A percentile compares a stretch with the other conserved stretches of the same genome.
These are phyloP conservation scores for Neurospora sp. DNA, from an alignment of 495 filamentous ascomycete genomes.

Conservation along the genomic window DNA sequence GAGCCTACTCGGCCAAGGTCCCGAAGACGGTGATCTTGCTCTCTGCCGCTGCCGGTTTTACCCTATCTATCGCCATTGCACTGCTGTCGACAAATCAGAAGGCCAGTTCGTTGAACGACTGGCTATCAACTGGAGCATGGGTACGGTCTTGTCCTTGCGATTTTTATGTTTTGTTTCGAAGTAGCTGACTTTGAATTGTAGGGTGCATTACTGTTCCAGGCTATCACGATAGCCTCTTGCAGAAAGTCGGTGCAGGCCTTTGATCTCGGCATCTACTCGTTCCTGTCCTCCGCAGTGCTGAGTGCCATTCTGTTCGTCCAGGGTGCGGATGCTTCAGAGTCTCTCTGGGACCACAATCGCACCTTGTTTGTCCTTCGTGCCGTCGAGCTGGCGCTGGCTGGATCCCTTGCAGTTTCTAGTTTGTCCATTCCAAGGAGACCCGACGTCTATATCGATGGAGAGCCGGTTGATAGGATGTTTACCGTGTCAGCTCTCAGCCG, in stretches of 20 bases:
- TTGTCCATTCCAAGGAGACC: slow-evolving; percentile 56
- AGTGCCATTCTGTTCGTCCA: slow-evolving; percentile 30
- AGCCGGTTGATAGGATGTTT: slow-evolving; percentile 52
- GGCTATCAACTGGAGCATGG: slow-evolving; percentile 35
- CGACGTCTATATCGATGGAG: slow-evolving; percentile 48
- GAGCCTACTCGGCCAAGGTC: slow-evolving; percentile 39
- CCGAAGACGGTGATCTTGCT: slow-evolving; percentile 37
- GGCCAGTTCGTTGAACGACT: slow-evolving; percentile 24
- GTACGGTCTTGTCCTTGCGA: slow-evolving; percentile 23
- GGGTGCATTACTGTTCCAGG: slow-evolving; percentile 38
- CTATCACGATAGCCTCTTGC: slow-evolving; percentile 29
- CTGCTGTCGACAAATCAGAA: slow-evolving; percentile 28
- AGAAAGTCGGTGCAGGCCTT: slow-evolving; percentile 37
- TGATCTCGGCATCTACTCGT: slow-evolving; percentile 35
- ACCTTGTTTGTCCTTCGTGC: slow-evolving; percentile 25
- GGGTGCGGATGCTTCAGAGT: slow-evolving; percentile 22
- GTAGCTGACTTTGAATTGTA: slow-evolving; percentile 14
- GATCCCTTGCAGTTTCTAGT: slow-evolving; percentile 28
- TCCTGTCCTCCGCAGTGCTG: slow-evolving; percentile 32
- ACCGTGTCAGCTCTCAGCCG: slow-evolving; percentile 50
- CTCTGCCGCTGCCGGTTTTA: slow-evolving; percentile 35
- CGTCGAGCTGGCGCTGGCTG: slow-evolving; percentile 24
- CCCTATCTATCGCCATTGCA: slow-evolving; percentile 33
- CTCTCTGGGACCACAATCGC: slow-evolving; percentile 16
- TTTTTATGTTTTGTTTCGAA: slow-evolving; percentile 1